Conservation (phyloP, 495 filamentous ascomycete species). For the Penicillium egyptiacum region DNA sequence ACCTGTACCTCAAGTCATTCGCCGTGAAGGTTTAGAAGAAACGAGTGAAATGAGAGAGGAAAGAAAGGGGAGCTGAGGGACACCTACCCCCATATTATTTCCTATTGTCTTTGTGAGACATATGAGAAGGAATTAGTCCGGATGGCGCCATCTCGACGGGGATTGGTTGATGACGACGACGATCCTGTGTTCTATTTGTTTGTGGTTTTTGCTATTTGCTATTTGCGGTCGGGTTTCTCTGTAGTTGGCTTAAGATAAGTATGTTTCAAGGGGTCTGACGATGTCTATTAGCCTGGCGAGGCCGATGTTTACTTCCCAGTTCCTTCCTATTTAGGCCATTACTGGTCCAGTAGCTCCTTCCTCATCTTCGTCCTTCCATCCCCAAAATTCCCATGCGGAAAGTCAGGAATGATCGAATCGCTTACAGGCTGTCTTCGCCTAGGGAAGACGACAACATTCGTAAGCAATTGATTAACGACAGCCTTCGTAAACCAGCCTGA, state of each 20-base stretch:
- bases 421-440: too few species aligned
- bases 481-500: too few species aligned
- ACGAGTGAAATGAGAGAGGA: conserved; percentile 9
- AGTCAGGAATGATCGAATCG: too few species aligned
- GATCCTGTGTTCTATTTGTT: conserved; percentile 16
- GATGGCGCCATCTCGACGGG: conserved; percentile 35
- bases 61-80: not conserved
- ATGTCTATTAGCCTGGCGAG: not conserved
- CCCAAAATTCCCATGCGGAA: too few species aligned
- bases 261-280: not conserved
- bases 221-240: not conserved
- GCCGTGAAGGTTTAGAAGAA: conserved; percentile 61
- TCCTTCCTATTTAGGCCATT: not conserved
- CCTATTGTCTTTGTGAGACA: conserved; percentile 2
- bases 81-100: not conserved
- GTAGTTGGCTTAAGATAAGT: not conserved
- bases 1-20: conserved; percentile 89
- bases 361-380: too few species aligned
- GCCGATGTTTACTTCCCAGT: not conserved
- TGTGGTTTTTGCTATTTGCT: conserved; percentile 5
- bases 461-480: too few species aligned
- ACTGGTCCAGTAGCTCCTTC: too few species aligned
- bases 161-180: conserved; percentile 23
- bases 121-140: conserved; percentile 34
- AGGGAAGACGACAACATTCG: too few species aligned